Evolutionary conservation across 1,284 basidiomycete genomes (phyloP).

Genomic region (Volvariella volvacea): DNA sequence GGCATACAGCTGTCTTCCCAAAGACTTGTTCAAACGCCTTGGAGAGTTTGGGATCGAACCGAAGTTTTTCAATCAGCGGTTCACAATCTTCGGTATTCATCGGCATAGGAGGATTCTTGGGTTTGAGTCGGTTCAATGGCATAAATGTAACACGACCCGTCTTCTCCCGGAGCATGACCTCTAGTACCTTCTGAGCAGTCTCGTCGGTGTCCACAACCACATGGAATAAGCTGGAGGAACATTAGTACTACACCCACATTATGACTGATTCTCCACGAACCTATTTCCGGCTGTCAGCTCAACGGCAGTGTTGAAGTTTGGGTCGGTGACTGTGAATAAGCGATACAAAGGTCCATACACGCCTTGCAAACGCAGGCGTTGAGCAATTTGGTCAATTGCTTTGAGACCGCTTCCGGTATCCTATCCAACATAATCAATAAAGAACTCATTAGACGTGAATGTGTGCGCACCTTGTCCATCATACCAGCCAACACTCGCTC

Average conservation of each 20-base stretch:
- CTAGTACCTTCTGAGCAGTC: slow-evolving; percentile 83
- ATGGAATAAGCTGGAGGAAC: slow-evolving; percentile 78
- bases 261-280: slow-evolving; percentile 31
- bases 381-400: slow-evolving; percentile 78
- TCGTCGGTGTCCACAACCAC: slow-evolving; percentile 96
- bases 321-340: slow-evolving; percentile 86
- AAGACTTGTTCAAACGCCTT: slow-evolving; percentile 98
- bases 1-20: slow-evolving; percentile 93
- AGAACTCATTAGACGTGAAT: slow-evolving; percentile 5
- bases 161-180: slow-evolving; percentile 89
- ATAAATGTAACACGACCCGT: slow-evolving; percentile 96
- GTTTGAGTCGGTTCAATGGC: slow-evolving; percentile 94
- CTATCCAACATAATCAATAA: slow-evolving; percentile 28
- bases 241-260: slow-evolving; percentile 4
- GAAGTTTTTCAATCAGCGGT: slow-evolving; percentile 80
- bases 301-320: slow-evolving; percentile 87
- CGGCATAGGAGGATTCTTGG: slow-evolving; percentile 61
- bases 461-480: slow-evolving; percentile 81
- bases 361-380: slow-evolving; percentile 65
- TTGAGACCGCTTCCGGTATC: slow-evolving; percentile 86
- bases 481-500: slow-evolving; percentile 80
- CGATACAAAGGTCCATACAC: slow-evolving; percentile 95
- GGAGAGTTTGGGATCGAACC: slow-evolving; percentile 64
- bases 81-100: slow-evolving; percentile 79
- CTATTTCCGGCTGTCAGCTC: slow-evolving; percentile 94